These are phyloP conservation scores for Plectosphaerella cucumerina DNA, from an alignment of 2,329 filamentous ascomycete genomes.

Conservation along the genomic window DNA sequence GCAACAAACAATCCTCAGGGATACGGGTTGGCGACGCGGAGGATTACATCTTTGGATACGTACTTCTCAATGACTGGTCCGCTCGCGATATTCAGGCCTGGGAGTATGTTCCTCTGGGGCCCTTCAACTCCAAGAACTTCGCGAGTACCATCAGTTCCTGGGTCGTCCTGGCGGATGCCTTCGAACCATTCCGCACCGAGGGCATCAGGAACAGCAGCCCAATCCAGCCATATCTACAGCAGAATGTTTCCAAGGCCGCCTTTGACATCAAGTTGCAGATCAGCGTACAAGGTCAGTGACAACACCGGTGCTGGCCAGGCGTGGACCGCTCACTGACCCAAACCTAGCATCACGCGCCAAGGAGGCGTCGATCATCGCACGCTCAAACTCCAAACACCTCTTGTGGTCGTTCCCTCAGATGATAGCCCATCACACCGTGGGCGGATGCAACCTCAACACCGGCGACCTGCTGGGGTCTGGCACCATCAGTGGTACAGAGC, in stretches of 20 bases:
- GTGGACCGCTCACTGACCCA: neutral
- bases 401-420: constrained; percentile 76
- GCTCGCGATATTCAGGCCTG: constrained; percentile 52
- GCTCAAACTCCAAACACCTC: constrained; percentile 30
- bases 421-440: constrained; percentile 70
- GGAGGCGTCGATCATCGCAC: constrained; percentile 18
- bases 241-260: constrained; percentile 21
- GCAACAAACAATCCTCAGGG: constrained; percentile 56
- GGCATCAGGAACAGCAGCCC: neutral
- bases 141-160: constrained; percentile 53
- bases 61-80: constrained; percentile 56
- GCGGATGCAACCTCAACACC: constrained; percentile 64
- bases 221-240: constrained; percentile 16
- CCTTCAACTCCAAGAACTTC: constrained; percentile 55
- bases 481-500: constrained; percentile 32
- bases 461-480: constrained; percentile 65
- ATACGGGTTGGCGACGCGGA: constrained; percentile 59
- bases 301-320: rapidly evolving
- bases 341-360: constrained; percentile 19
- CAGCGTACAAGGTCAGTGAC: constrained; percentile 29
- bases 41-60: constrained; percentile 66
- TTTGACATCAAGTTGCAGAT: constrained; percentile 33
- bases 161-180: constrained; percentile 51
- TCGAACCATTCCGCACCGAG: constrained; percentile 21
- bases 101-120: constrained; percentile 54